Base-by-base conservation (phyloP, 2,329 filamentous ascomycete genomes). In the Apiospora marii region DNA sequence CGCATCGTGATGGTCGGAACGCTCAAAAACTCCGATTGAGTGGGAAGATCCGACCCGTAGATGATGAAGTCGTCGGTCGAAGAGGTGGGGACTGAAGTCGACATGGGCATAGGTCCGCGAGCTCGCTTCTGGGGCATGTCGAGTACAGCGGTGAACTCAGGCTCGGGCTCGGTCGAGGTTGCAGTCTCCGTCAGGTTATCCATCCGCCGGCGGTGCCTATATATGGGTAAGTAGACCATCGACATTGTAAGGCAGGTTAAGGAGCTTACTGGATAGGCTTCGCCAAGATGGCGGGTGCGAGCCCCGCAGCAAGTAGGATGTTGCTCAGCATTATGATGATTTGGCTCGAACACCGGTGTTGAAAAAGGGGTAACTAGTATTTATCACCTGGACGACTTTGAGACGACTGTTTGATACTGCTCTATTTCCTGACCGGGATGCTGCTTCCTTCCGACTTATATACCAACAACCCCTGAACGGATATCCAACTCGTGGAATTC, bases 251-350 rank as follows among this genome's bases (percentile, higher is more conserved):
- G 37, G 37, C 7, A 22, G 5, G 4, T 22, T n/a, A 19, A 4
- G 34, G 14, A 22, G 48, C 77, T 77, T 76, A 79, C 78, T 70
- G 51, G 71, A 80, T 78, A 64, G 78, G 78, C 69, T 75, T 79
- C 27, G 79, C 78, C 74, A 80, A 72, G 64, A 78, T 73, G 71
- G 74, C 75, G 58, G 79, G 78, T 71, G 79, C 70, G 22, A 80
- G 76, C 41, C 78, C 78, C 69, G 73, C 78, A 27, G 79, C 73
- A 68, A 80, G 71, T 68, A 78, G 43, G n/a, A 77, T 74, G 30
- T 10, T 41, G 70, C 73, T 76, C 73, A 79, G 75, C 78, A 80
- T 80, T 70, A 73, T 80, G 69, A 73, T 79, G 67, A 73, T n/a
- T 72, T 34, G 58, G 58, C 13, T 64, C 8, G 58, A 10, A 51